Base-by-base conservation (phyloP, 192 early-diverging fungal genomes). In the Gonapodya sp. region DNA sequence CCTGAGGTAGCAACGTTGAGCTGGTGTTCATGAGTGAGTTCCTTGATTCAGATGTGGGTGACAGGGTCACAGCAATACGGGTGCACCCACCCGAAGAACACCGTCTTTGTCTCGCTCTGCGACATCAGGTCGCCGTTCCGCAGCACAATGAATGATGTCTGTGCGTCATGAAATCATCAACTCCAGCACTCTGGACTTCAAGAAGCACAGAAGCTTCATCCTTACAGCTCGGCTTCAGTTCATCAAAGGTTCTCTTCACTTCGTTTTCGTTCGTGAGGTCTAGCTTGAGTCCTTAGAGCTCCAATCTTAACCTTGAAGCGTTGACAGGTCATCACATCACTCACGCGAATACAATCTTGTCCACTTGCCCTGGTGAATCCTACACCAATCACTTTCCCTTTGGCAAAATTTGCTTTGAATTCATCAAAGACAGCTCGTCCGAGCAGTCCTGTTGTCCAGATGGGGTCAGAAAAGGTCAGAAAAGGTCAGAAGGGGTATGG, bases 121-220 rank as follows among this genome's bases (percentile, higher is more conserved):
- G 0, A 94, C 93, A 80, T 96, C 93, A 0, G 95, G 95, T 0
- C 93, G 89, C 34, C 93, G 89, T 83, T 96, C 95, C 35, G 94
- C 95, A 16, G 95, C 95, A 81, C 94, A 94, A 83, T 96, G 93
- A 31, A 94, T 89, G 32, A 97, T 89, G 33, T 85, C 91, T 86
- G 86, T 81, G 36, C 83, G 79, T 36, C 37, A 31, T 36, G 8
- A 18, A 78, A 18, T 24, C 18, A 36, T 36, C 83, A 31, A 1
- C 37, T 81, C 2, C 2, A 0, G 35, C 0, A 1, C 34, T 32
- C 81, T 82, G 34, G 73, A 8, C 80, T 24, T n/a, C 24, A 2
- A 34, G n/a, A n/a, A n/a, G n/a, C n/a, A n/a, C 24, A 24, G 24
- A 16, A 8, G 46, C 46, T 24, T 64, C 8, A 24, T 16, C 72